phyloP scores from a whole-genome alignment of 768 basidiomycete genomes.

The Clathrus columnatus region DNA sequence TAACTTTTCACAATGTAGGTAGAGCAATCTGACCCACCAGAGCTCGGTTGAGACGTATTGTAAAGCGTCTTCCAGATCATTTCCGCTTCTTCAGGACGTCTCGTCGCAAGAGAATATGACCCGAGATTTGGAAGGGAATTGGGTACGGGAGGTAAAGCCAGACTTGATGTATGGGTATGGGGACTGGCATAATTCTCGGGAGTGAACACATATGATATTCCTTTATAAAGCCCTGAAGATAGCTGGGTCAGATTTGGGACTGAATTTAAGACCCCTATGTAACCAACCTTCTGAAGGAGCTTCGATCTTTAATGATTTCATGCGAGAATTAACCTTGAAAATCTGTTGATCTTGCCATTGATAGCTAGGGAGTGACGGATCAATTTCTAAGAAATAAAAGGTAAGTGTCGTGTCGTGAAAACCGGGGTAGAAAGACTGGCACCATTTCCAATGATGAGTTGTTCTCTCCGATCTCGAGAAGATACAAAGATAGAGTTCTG shows the following conservation, averaged over 20 bases:
- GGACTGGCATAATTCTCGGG: background rate
- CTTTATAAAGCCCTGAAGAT: background rate
- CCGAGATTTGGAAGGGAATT: background rate
- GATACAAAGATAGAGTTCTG: background rate
- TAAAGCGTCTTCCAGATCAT: background rate
- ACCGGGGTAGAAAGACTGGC: background rate
- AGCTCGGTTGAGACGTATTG: slow-evolving; percentile 2
- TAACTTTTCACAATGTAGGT: too few species aligned
- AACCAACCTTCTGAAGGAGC: too few species aligned
- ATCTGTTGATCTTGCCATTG: slow-evolving; percentile 12
- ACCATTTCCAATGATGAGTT: background rate
- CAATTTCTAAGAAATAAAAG: background rate
- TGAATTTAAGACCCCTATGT: too few species aligned
- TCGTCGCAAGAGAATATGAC: background rate
- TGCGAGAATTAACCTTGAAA: background rate
- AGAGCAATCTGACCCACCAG: background rate
- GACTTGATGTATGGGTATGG: background rate
- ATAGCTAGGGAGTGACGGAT: slow-evolving; percentile 9
- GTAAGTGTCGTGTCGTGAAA: background rate
- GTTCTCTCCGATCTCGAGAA: background rate
- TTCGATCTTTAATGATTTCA: too few species aligned
- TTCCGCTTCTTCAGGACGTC: slow-evolving; percentile 2
- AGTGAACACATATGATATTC: background rate
- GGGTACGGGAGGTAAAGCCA: background rate
- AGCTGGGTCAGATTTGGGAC: too few species aligned